Percentiles rank a stretch among this genome's conserved stretches.
phyloP scores from a whole-genome alignment of 2,329 filamentous ascomycete species.

The Cephalotrichum gorgonifer region DNA sequence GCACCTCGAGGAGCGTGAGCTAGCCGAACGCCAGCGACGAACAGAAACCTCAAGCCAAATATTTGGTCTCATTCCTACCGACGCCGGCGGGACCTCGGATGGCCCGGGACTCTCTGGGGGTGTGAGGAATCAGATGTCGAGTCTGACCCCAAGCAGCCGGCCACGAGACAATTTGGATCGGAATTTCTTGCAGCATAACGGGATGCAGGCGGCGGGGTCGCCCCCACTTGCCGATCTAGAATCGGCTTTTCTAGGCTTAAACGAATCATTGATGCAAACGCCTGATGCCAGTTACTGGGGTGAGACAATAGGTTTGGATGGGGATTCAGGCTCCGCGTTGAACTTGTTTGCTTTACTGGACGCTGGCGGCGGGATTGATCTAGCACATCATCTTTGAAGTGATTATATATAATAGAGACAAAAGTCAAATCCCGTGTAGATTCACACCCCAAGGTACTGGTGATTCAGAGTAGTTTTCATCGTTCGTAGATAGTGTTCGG shows the following conservation, averaged over 20 bases:
- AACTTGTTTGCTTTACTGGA: slow-evolving; percentile 43
- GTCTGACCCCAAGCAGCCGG: too few relatives aligned
- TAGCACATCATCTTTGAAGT: slow-evolving; percentile 29
- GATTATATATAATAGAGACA: too few relatives aligned
- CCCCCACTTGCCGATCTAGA: too few relatives aligned
- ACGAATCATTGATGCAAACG: slow-evolving; percentile 25
- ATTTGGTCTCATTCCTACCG: slow-evolving; percentile 40
- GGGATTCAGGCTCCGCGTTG: slow-evolving; percentile 31
- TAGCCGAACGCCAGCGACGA: slow-evolving; percentile 32
- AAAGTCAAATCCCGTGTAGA: too few relatives aligned
- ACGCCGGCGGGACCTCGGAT: slow-evolving; percentile 13
- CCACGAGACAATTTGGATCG: too few relatives aligned
- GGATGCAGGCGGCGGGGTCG: too few relatives aligned
- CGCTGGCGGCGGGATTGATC: slow-evolving; percentile 40
- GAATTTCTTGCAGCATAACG: too few relatives aligned
- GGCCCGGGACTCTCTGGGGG: slow-evolving; percentile 5
- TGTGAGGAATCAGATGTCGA: slow-evolving; percentile 10
- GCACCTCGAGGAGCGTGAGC: slow-evolving; percentile 36
- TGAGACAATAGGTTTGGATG: slow-evolving; percentile 24
- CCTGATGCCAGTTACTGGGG: slow-evolving; percentile 30
- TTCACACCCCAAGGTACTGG: too few relatives aligned
- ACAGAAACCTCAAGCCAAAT: slow-evolving; percentile 41
- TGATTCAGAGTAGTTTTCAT: too few relatives aligned
- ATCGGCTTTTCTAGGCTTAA: slow-evolving; percentile 26
- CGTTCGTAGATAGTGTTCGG: too few relatives aligned